Percentiles rank a stretch among this genome's conserved stretches.
phyloP scores from a whole-genome alignment of 352 stramenopile genomes.

The Globisporangium sylvaticum region DNA sequence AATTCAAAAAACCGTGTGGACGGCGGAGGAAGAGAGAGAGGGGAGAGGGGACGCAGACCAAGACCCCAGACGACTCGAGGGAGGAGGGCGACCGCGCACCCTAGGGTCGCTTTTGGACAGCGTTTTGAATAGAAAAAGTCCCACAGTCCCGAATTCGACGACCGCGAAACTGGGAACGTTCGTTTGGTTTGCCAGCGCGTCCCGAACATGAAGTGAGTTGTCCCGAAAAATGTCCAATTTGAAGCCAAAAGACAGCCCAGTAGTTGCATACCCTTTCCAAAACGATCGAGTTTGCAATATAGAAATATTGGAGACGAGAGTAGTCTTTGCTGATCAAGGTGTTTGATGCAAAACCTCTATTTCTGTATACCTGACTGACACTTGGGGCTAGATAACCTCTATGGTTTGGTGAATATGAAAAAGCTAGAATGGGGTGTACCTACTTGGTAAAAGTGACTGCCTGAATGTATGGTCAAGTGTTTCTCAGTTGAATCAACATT shows the following conservation, averaged over 20 bases:
- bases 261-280: neutral
- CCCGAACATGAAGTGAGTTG: neutral
- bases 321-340: too few relatives aligned
- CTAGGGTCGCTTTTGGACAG: constrained; percentile 1
- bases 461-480: too few relatives aligned
- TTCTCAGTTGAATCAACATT: neutral
- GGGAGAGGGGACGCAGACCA: constrained; percentile 5
- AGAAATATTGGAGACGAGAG: too few relatives aligned
- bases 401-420: too few relatives aligned
- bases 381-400: too few relatives aligned
- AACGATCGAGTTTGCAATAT: neutral
- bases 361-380: too few relatives aligned
- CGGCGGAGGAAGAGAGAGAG: constrained; percentile 17
- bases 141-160: constrained; percentile 15
- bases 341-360: too few relatives aligned
- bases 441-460: too few relatives aligned
- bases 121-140: constrained; percentile 4
- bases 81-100: constrained; percentile 4
- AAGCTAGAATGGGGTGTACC: too few relatives aligned
- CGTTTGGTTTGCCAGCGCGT: neutral
- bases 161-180: neutral
- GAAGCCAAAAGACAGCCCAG: neutral
- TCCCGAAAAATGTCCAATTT: neutral
- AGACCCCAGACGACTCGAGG: neutral
- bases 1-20: constrained; percentile 32